These are phyloP conservation scores for Trypanosomatidae sp. DNA, from an alignment of 208 protist species.

Conservation along the genomic window DNA sequence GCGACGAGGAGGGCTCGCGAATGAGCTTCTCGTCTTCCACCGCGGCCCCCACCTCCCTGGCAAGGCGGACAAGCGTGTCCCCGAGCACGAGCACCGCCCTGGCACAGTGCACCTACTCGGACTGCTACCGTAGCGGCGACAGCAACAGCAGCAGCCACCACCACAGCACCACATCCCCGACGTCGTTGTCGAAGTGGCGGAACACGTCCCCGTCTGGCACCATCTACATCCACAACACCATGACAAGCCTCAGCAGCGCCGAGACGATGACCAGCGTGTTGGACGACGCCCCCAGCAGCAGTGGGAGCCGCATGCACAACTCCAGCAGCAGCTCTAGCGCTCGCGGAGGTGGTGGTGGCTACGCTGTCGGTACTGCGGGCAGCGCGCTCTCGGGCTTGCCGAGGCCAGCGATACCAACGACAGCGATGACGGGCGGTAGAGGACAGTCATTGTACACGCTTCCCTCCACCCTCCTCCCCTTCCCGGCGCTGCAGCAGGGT, in stretches of 20 bases:
- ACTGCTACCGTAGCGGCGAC: not conserved
- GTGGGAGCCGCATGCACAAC: not conserved
- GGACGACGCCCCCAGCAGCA: conserved; percentile 3
- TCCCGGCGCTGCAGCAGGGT: not conserved
- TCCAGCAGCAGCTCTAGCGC: not conserved
- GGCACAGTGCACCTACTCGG: not conserved
- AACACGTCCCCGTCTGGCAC: conserved; percentile 18
- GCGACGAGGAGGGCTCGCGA: not conserved
- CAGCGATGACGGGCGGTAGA: not conserved
- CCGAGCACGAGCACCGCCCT: not conserved
- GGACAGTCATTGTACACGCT: conserved; percentile 8
- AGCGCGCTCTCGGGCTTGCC: not conserved
- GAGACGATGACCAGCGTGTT: not conserved
- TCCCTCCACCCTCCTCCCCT: conserved; percentile 14
- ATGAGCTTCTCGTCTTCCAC: not conserved
- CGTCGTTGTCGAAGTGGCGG: conserved; percentile 10
- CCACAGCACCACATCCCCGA: not conserved
- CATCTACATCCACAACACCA: conserved; percentile 13
- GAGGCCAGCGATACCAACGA: not conserved
- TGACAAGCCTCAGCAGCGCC: conserved; percentile 1
- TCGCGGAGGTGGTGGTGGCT: not conserved
- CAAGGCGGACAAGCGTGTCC: not conserved
- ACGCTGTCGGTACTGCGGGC: not conserved
- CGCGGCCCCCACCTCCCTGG: not conserved
- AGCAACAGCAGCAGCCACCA: not conserved